A percentile compares a stretch with the other conserved stretches of the same genome.
These are phyloP conservation scores for Acer saccharum DNA, from an alignment of 345 rosid genomes.

Conservation along the genomic window DNA sequence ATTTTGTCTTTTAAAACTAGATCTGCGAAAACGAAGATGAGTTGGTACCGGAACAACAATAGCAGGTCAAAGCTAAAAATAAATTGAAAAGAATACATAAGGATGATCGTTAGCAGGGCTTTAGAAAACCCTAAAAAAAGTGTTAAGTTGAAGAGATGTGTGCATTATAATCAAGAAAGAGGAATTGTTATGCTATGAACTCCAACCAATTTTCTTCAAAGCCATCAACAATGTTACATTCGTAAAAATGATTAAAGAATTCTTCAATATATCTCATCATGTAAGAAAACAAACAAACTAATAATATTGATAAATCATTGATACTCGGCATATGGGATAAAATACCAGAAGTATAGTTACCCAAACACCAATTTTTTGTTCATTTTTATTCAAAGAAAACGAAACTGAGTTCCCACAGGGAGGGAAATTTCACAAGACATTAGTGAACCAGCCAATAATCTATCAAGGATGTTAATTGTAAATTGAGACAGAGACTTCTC, in stretches of 20 bases:
- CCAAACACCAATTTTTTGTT: not conserved
- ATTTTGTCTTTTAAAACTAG: conserved; percentile 87
- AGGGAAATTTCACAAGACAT: not conserved
- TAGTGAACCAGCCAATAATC: not conserved
- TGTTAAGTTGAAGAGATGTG: not conserved
- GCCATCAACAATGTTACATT: not conserved
- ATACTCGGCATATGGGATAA: too few species aligned
- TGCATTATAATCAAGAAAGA: not conserved
- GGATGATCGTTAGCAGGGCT: not conserved
- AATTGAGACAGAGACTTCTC: not conserved
- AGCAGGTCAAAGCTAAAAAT: not conserved
- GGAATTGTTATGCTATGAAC: not conserved
- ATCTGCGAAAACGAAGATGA: conserved; percentile 52
- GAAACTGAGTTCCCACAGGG: not conserved
- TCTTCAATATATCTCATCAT: not conserved
- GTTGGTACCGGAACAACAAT: not conserved
- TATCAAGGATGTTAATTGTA: not conserved
- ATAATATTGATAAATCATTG: not conserved
- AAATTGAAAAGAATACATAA: not conserved
- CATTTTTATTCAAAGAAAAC: not conserved
- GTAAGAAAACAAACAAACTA: not conserved
- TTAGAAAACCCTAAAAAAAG: not conserved
- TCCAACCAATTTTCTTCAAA: not conserved
- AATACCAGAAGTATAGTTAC: not conserved
- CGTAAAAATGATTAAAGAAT: not conserved